These are phyloP conservation scores for Backusella mclennaniae DNA, from an alignment of 192 early-diverging fungal genomes.

Conservation along the genomic window DNA sequence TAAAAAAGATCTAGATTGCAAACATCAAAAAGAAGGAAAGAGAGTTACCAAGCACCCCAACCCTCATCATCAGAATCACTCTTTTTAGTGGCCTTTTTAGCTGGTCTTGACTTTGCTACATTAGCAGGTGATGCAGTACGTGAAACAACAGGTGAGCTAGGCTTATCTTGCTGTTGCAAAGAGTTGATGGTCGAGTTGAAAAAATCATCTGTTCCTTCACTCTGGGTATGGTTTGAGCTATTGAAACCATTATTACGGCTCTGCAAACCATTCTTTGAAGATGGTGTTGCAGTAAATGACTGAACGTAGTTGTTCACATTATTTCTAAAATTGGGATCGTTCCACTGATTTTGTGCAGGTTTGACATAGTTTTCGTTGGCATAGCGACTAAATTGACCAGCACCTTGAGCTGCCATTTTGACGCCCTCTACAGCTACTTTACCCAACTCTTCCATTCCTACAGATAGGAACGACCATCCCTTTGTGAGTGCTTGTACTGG, in stretches of 20 bases:
- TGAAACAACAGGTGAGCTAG: conserved; percentile 21
- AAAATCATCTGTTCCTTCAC: conserved; percentile 32
- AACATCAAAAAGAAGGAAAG: neutral
- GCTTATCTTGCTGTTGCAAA: conserved; percentile 26
- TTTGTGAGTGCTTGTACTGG: conserved; percentile 65
- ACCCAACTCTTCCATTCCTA: conserved; percentile 46
- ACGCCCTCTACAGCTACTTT: conserved; percentile 48
- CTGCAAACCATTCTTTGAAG: neutral
- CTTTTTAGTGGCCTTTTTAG: conserved; percentile 20
- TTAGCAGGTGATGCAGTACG: conserved; percentile 15
- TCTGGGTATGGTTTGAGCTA: conserved; percentile 5
- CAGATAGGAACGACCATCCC: conserved; percentile 63
- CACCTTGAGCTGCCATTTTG: conserved; percentile 47
- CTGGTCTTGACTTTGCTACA: conserved; percentile 21
- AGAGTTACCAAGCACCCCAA: conserved; percentile 39
- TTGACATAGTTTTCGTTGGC: conserved; percentile 67
- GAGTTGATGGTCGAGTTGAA: conserved; percentile 35
- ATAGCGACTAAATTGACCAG: conserved; percentile 37
- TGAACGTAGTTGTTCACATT: conserved; percentile 62
- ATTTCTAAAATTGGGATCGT: conserved; percentile 64
- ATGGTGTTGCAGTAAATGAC: conserved; percentile 49
- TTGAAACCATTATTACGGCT: conserved; percentile 15
- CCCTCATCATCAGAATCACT: conserved; percentile 34
- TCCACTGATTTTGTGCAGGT: conserved; percentile 58
- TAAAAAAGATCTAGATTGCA: neutral